Evolutionary conservation across 768 basidiomycete species (phyloP).

Genomic region (Russula griseocarnosa): DNA sequence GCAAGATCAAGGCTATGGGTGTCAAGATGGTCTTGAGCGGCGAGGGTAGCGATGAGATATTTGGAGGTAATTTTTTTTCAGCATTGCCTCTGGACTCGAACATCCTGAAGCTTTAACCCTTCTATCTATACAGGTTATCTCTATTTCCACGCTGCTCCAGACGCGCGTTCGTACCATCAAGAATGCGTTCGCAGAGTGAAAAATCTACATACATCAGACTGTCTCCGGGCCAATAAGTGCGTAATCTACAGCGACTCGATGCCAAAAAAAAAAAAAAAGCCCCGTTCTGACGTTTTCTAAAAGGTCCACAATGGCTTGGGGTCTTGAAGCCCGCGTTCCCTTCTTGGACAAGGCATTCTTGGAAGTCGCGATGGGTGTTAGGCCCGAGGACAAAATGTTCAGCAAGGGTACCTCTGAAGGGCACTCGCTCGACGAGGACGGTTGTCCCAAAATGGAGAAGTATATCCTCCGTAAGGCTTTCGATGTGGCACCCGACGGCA

Average conservation of each 20-base stretch:
- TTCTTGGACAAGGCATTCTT: constrained; percentile 98
- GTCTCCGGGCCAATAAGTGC: constrained; percentile 96
- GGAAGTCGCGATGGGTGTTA: constrained; percentile 87
- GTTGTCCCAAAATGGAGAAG: constrained; percentile 95
- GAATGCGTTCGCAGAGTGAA: constrained; percentile 94
- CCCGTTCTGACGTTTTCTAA: constrained; percentile 14
- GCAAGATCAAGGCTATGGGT: constrained; percentile 99
- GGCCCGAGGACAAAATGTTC: constrained; percentile 87
- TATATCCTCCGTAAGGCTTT: constrained; percentile 97
- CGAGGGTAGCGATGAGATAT: constrained; percentile 96
- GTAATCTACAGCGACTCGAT: constrained; percentile 25
- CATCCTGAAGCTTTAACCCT: constrained; percentile 15
- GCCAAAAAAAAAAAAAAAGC: not conserved
- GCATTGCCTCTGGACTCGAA: not conserved
- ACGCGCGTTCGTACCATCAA: constrained; percentile 84
- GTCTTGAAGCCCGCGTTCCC: constrained; percentile 95
- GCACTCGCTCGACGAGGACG: constrained; percentile 64
- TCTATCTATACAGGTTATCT: constrained; percentile 66
- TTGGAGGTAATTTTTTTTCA: constrained; percentile 61
- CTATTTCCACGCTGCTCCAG: constrained; percentile 98
- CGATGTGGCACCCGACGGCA: constrained; percentile 77
- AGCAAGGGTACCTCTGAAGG: constrained; percentile 70
- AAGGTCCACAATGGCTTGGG: constrained; percentile 98
- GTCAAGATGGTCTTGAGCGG: constrained; percentile 99
- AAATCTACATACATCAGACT: constrained; percentile 96